Base-by-base conservation (phyloP, 495 filamentous ascomycete genomes). In the Podospora bellae-mahoneyi region DNA sequence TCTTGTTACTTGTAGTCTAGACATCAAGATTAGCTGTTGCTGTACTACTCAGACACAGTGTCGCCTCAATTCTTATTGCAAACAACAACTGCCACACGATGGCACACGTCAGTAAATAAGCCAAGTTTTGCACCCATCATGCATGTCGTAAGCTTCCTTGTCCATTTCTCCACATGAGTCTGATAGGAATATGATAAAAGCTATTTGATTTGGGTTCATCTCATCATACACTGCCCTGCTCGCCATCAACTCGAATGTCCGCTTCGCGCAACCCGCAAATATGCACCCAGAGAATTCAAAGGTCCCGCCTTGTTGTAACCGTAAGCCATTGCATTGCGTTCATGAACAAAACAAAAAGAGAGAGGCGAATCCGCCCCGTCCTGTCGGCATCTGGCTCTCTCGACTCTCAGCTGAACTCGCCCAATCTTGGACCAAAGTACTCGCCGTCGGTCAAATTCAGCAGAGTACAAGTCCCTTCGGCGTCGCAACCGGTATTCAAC, bases 371-470 rank as follows among this genome's bases (percentile, higher is more conserved):
- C 39, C 39, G 39, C 2, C 39, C 39, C 39, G 2, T 48, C 39
- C 9, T 48, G 0, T 48, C 39, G 13, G 2, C 39, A 16, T 16
- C 9, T 0, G 39, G 9, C 39, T 10, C 39, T 19, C 0, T 23
- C 1, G 9, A 7, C 6, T 59, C 23, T 26, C 16, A 73, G 48
- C 66, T 62, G 55, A 76, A 80, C 26, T 75, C 71, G 16, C 78
- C 78, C 28, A 78, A 69, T 18, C 72, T 65, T 58, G 79, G 78
- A 2, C 79, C 79, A 67, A 82, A 79, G 57, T 77, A 79, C 59
- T 78, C 74, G 0, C 78, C 79, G 54, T 74, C 67, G 0, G 59
- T 44, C 3, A 82, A 65, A 59, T 44, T 23, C 44, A 68, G 61
- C 10, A 75, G 67, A 3, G 64, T 64, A 64, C 78, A 82, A 53